These are phyloP conservation scores for Penicillium oxalicum DNA, from an alignment of 2,329 filamentous ascomycete species.

Conservation along the genomic window DNA sequence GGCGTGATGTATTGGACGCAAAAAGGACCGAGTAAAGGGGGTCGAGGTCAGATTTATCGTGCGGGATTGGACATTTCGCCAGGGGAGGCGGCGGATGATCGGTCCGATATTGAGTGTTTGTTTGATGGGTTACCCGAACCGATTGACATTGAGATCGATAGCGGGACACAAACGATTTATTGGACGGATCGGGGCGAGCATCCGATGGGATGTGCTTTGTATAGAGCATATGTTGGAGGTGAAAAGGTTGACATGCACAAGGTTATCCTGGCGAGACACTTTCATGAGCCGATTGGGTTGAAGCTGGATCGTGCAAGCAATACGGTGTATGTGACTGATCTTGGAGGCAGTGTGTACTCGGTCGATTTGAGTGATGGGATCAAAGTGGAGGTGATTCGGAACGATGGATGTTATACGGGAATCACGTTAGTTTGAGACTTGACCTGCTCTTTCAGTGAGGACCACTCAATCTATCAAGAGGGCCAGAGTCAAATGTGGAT, in stretches of 20 bases:
- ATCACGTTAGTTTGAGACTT: slow-evolving; percentile 10
- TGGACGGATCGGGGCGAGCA: slow-evolving; percentile 59
- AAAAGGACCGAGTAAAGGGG: slow-evolving; percentile 50
- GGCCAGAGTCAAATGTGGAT: no score
- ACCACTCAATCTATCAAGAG: no score
- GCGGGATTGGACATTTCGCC: slow-evolving; percentile 41
- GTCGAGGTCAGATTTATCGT: slow-evolving; percentile 49
- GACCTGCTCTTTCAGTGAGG: not conserved
- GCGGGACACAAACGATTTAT: slow-evolving; percentile 43
- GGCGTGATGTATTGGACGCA: slow-evolving; percentile 56
- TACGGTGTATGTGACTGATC: slow-evolving; percentile 20
- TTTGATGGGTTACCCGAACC: slow-evolving; percentile 48
- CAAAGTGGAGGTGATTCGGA: slow-evolving; percentile 15
- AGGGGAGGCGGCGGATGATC: slow-evolving; percentile 28
- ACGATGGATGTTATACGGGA: slow-evolving; percentile 19
- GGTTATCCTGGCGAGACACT: slow-evolving; percentile 15
- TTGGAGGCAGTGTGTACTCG: slow-evolving; percentile 23
- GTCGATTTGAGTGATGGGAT: slow-evolving; percentile 14
- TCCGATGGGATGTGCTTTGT: slow-evolving; percentile 51
- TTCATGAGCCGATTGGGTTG: slow-evolving; percentile 23
- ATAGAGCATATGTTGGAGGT: slow-evolving; percentile 29
- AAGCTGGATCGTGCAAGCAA: slow-evolving; percentile 16
- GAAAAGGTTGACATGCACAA: not conserved
- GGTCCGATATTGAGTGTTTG: slow-evolving; percentile 42
- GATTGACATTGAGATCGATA: slow-evolving; percentile 54